phyloP scores from a whole-genome alignment of 2,329 filamentous ascomycete genomes.

The Colletotrichum costaricense region DNA sequence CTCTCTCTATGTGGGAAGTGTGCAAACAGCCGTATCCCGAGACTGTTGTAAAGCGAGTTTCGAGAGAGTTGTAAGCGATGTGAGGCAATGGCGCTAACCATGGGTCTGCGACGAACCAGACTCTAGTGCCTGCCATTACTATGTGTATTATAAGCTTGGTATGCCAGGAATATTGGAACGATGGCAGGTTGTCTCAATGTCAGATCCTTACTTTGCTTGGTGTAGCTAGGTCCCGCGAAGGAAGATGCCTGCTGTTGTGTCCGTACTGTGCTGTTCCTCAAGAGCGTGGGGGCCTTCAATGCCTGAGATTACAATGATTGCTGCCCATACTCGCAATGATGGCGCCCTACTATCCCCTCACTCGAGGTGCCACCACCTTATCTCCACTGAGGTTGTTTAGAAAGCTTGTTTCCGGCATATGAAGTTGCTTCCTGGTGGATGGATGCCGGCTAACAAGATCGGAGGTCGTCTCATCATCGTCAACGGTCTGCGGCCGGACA shows the following conservation, averaged over 20 bases:
- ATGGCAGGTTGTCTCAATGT: slow-evolving; percentile 33
- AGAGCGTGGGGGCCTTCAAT: too few relatives aligned
- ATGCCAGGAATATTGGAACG: slow-evolving; percentile 36
- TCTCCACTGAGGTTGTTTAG: neutral
- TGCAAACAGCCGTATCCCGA: neutral
- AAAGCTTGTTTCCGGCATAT: slow-evolving; percentile 29
- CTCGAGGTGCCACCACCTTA: neutral
- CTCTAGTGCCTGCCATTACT: slow-evolving; percentile 37
- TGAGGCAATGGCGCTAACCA: slow-evolving; percentile 31
- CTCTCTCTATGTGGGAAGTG: neutral
- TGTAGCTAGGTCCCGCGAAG: neutral
- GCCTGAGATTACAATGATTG: neutral
- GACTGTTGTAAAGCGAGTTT: neutral
- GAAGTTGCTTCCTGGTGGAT: slow-evolving; percentile 11
- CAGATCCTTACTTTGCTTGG: slow-evolving; percentile 10
- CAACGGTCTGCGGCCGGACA: neutral
- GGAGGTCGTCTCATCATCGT: too few relatives aligned
- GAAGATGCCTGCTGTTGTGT: neutral
- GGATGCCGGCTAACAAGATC: neutral
- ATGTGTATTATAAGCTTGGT: slow-evolving; percentile 37
- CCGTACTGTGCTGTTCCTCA: too few relatives aligned
- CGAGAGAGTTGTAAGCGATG: slow-evolving; percentile 18
- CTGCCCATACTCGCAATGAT: neutral
- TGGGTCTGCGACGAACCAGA: slow-evolving; percentile 30
- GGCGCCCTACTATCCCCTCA: neutral